Evolutionary conservation across 371 early-diverging fungal genomes (phyloP).

Genomic region (Gilbertella persicaria): DNA sequence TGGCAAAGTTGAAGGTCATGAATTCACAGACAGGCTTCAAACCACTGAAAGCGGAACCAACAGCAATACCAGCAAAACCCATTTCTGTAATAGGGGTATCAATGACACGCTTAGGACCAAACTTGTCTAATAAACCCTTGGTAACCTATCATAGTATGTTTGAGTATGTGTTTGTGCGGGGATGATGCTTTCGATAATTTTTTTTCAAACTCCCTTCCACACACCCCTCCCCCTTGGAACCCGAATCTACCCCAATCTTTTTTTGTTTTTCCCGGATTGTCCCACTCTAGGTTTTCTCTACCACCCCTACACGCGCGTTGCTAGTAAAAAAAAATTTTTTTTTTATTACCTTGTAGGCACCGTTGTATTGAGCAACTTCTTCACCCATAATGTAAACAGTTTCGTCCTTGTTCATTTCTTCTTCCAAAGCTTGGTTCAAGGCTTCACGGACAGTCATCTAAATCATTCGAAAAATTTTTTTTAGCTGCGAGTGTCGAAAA

Average conservation of each 20-base stretch:
- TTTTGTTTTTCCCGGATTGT: slow-evolving; percentile 45
- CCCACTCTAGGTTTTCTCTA: slow-evolving; percentile 23
- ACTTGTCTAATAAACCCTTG: slow-evolving; percentile 97
- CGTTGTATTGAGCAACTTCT: slow-evolving; percentile 98
- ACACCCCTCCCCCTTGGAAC: slow-evolving; percentile 20
- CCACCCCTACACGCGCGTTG: slow-evolving; percentile 14
- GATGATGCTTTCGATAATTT: neutral
- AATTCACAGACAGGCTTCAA: slow-evolving; percentile 99
- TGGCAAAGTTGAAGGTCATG: slow-evolving; percentile 99
- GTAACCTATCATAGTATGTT: slow-evolving; percentile 73
- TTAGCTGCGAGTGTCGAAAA: neutral
- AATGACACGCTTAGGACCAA: slow-evolving; percentile 94
- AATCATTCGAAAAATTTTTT: slow-evolving; percentile 4
- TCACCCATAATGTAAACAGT: slow-evolving; percentile 97
- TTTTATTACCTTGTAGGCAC: slow-evolving; percentile 94
- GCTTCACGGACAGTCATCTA: slow-evolving; percentile 98
- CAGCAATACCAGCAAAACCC: slow-evolving; percentile 99
- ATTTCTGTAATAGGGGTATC: slow-evolving; percentile 99
- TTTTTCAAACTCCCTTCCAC: slow-evolving; percentile 16
- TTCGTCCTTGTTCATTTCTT: slow-evolving; percentile 95
- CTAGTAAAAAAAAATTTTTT: neutral
- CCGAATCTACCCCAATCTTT: slow-evolving; percentile 47
- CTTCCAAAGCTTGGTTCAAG: slow-evolving; percentile 97
- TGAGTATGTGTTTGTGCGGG: slow-evolving; percentile 5
- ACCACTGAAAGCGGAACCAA: slow-evolving; percentile 96